phyloP scores from a whole-genome alignment of 2,329 filamentous ascomycete species.

The Boeremia lycopersici region DNA sequence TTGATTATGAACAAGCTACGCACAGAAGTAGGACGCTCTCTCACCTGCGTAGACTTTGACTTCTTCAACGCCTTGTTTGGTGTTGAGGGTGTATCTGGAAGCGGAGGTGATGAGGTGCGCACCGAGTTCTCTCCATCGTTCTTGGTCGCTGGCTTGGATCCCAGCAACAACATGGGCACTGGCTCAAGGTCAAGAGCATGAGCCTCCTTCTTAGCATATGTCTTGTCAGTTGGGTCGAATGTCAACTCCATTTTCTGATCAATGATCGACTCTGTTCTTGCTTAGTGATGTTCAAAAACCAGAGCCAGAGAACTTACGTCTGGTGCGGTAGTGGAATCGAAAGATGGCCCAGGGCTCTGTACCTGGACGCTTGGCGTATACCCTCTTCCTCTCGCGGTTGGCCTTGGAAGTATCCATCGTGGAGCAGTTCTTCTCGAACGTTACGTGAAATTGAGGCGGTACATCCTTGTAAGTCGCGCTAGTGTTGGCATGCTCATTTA shows the following conservation, averaged over 20 bases:
- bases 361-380: constrained; percentile 36
- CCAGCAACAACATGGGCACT: constrained; percentile 17
- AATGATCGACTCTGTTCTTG: constrained; percentile 24
- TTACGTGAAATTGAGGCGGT: constrained; percentile 30
- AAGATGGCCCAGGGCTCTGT: constrained; percentile 48
- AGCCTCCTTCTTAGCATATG: constrained; percentile 1
- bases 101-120: constrained; percentile 17
- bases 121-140: constrained; percentile 20
- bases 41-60: constrained; percentile 14
- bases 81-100: constrained; percentile 9
- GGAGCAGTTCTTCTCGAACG: constrained; percentile 24
- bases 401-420: constrained; percentile 16
- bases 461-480: constrained; percentile 22
- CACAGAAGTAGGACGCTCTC: constrained; percentile 6
- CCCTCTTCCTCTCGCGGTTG: constrained; percentile 17
- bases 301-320: constrained; percentile 18
- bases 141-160: constrained; percentile 12
- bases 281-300: background rate
- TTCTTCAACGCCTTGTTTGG: constrained; percentile 6
- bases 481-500: background rate
- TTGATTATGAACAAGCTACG: background rate
- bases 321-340: constrained; percentile 50
- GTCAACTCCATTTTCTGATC: constrained; percentile 13
- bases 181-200: constrained; percentile 23
- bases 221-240: constrained; percentile 15